Evolutionary conservation across 257 asterid species (phyloP), one percentile per base, ranked within the genome.

Genomic region (Solanum ossicruentum): DNA sequence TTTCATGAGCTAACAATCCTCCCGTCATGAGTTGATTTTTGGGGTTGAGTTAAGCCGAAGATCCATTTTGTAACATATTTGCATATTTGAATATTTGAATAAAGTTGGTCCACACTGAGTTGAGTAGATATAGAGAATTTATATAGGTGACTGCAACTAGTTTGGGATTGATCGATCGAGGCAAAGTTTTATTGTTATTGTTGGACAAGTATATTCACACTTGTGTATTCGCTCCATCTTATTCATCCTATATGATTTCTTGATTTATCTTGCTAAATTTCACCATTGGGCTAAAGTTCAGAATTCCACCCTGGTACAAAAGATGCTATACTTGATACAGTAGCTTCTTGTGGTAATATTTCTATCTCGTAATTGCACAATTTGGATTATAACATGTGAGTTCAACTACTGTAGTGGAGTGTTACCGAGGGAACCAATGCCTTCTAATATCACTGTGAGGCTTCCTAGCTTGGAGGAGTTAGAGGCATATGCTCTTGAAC

Each of bases 341-440:
- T 39, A 11, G 41, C 16, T 71, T 41, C 32, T 43, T 73, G 81
- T 47, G 81, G 81, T 73, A 73, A 73, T 73, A 75, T 54, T 75
- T 75, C 61, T 75, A 75, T 66, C 55, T 83, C 54, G 55, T 15
- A 70, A 61, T 43, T 82, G 80, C 16, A 88, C 84, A 75, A 55
- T 60, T 54, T 67, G 72, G 17, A 17, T 58, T 43, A 79, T 87
- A 67, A 86, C 85, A 77, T 65, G 82, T 91, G 91, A 84, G 83
- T 83, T 83, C 85, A 70, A 82, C 80, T 60, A 67, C 85, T 86
- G 84, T 89, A 96, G 99, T 83, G 99, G 99, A 89, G 88, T 92
- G 87, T 92, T 95, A 90, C 98, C 99, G 58, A 95, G 99, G 91
- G 97, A 93, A 90, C 93, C 98, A 20, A 91, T 97, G 98, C 94